Conservation (phyloP, 2,329 filamentous ascomycete genomes). For the Fusarium siculi region DNA sequence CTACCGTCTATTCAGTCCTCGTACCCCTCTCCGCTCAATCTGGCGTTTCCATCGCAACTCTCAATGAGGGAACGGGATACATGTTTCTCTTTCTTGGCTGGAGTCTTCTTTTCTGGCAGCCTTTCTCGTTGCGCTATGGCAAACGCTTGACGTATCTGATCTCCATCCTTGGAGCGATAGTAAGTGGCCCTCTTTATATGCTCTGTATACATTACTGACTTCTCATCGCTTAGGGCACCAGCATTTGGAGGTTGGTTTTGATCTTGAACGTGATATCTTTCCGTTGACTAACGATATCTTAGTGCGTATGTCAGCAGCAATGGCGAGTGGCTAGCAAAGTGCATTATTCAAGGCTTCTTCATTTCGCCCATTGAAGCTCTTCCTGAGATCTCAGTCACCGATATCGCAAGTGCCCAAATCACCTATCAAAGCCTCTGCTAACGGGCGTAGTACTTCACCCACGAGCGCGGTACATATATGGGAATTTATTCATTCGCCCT, state of each 20-base stretch:
- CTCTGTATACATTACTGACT: neutral
- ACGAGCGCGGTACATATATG: slow-evolving; percentile 56
- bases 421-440: rapidly evolving
- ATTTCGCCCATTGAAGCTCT: slow-evolving; percentile 58
- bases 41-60: slow-evolving; percentile 46
- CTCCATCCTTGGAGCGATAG: slow-evolving; percentile 48
- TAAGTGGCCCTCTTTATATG: neutral
- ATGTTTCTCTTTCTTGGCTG: slow-evolving; percentile 59
- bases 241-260: slow-evolving; percentile 32
- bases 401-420: slow-evolving; percentile 44
- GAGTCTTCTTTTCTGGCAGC: slow-evolving; percentile 59
- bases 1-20: slow-evolving; percentile 52
- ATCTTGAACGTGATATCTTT: rapidly evolving
- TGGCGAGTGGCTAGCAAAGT: slow-evolving; percentile 56
- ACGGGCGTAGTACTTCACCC: slow-evolving; percentile 47
- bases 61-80: slow-evolving; percentile 53
- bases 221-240: slow-evolving; percentile 19
- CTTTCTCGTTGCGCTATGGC: slow-evolving; percentile 57
- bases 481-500: slow-evolving; percentile 54
- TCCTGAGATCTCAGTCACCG: slow-evolving; percentile 56
- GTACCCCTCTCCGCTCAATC: slow-evolving; percentile 48
- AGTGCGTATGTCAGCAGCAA: slow-evolving; percentile 50
- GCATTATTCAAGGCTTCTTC: slow-evolving; percentile 56
- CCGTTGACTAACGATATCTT: rapidly evolving
- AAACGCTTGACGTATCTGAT: slow-evolving; percentile 53